Percentiles rank a stretch among this genome's conserved stretches.
Conservation (phyloP, 2,329 filamentous ascomycete genomes). For the Massarina eburnea region DNA sequence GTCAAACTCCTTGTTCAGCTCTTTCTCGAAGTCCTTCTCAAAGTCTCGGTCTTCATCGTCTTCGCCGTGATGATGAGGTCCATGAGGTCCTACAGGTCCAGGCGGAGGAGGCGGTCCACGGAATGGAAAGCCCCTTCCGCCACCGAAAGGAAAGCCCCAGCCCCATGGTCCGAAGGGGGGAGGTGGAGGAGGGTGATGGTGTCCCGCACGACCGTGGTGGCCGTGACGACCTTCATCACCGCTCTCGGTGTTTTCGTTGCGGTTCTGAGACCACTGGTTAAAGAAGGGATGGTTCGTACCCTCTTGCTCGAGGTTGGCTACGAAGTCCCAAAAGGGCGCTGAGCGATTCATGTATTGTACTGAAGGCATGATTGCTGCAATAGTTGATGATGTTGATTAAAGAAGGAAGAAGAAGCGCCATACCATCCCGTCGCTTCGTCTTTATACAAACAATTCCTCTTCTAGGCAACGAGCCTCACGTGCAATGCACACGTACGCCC, state of each 20-base stretch:
- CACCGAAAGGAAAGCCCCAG: conserved; percentile 37
- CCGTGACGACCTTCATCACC: conserved; percentile 22
- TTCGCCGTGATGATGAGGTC: conserved; percentile 5
- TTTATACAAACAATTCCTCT: conserved; percentile 25
- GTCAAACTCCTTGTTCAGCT: conserved; percentile 23
- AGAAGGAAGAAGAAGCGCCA: conserved; percentile 8
- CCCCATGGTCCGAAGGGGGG: conserved; percentile 34
- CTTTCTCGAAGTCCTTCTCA: conserved; percentile 12
- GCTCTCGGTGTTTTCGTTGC: conserved; percentile 18
- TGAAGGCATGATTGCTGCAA: conserved; percentile 56
- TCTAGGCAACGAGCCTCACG: conserved; percentile 34
- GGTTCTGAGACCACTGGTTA: conserved; percentile 35
- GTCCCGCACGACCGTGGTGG: conserved; percentile 19
- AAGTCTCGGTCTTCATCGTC: conserved; percentile 5
- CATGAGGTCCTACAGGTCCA: conserved; percentile 4
- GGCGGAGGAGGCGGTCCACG: conserved; percentile 32
- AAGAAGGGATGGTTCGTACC: conserved; percentile 50
- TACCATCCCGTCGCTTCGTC: conserved; percentile 10
- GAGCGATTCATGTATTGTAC: conserved; percentile 56
- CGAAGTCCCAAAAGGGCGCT: conserved; percentile 59
- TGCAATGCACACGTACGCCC: conserved; percentile 31
- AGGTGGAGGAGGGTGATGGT: not conserved
- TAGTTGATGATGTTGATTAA: conserved; percentile 6
- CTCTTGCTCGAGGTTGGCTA: conserved; percentile 53
- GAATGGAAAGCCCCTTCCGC: conserved; percentile 27